These are phyloP conservation scores for Aureobasidium melanogenum DNA, from an alignment of 2,329 filamentous ascomycete genomes.

Conservation along the genomic window DNA sequence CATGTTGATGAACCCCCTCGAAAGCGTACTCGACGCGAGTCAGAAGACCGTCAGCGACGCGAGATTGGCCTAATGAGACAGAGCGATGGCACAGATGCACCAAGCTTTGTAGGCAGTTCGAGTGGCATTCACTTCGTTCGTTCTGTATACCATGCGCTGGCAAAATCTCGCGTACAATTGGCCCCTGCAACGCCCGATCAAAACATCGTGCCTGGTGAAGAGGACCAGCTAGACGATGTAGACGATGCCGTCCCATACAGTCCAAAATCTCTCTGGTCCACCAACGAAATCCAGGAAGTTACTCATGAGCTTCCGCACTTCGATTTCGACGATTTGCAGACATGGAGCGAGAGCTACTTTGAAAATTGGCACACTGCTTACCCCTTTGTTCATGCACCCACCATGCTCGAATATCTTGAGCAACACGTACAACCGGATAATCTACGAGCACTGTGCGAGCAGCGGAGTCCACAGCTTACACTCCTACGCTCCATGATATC, in stretches of 20 bases:
- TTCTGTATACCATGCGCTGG: constrained; percentile 44
- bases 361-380: constrained; percentile 50
- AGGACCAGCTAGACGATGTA: constrained; percentile 41
- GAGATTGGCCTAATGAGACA: constrained; percentile 46
- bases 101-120: constrained; percentile 49
- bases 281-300: constrained; percentile 27
- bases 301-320: constrained; percentile 37
- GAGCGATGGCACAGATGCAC: constrained; percentile 36
- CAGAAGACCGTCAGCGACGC: constrained; percentile 19
- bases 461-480: constrained; percentile 17
- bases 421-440: constrained; percentile 29
- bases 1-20: background rate
- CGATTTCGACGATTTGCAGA: background rate
- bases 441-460: constrained; percentile 28
- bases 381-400: constrained; percentile 48
- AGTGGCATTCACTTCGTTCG: constrained; percentile 53
- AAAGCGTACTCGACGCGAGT: background rate
- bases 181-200: constrained; percentile 20
- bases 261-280: constrained; percentile 21
- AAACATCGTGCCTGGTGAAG: constrained; percentile 48
- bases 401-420: constrained; percentile 41
- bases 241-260: constrained; percentile 20
- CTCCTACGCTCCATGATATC: constrained; percentile 44
- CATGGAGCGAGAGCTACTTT: constrained; percentile 47
- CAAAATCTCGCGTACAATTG: constrained; percentile 10